These are phyloP conservation scores for Spinacia oleracea DNA, from an alignment of 179 eudicot genomes.

Conservation along the genomic window DNA sequence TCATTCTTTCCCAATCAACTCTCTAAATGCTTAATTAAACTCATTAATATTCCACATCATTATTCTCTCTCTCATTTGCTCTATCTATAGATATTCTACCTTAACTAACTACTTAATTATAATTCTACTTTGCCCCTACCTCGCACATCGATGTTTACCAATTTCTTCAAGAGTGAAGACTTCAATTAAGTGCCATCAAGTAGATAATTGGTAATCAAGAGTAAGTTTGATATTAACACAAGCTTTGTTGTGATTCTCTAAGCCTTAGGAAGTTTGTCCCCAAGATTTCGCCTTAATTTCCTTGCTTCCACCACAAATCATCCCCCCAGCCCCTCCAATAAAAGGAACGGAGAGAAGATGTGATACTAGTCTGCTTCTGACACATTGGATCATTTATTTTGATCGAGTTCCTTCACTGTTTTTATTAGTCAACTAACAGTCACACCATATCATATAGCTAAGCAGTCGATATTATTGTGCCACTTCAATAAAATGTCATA, in stretches of 20 bases:
- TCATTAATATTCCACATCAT: no score
- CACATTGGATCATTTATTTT: not conserved
- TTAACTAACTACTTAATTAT: no score
- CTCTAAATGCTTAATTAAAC: no score
- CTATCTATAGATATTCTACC: no score
- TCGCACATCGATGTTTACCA: no score
- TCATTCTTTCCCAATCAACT: no score
- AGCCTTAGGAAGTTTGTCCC: no score
- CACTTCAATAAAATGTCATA: not conserved
- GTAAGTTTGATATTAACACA: not conserved
- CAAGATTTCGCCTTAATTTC: not conserved
- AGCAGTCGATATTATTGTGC: not conserved
- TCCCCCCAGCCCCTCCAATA: not conserved
- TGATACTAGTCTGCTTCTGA: not conserved
- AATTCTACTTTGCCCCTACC: no score
- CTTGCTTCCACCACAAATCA: not conserved
- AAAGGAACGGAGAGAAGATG: no score
- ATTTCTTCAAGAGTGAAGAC: no score
- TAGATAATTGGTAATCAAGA: not conserved
- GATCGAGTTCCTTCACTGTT: not conserved
- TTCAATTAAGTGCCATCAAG: not conserved
- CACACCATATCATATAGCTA: not conserved
- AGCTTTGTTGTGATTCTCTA: not conserved
- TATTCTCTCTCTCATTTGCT: no score
- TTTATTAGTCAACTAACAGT: not conserved